Conservation (phyloP, 305 asterid genomes). For the Fraxinus greggii region DNA sequence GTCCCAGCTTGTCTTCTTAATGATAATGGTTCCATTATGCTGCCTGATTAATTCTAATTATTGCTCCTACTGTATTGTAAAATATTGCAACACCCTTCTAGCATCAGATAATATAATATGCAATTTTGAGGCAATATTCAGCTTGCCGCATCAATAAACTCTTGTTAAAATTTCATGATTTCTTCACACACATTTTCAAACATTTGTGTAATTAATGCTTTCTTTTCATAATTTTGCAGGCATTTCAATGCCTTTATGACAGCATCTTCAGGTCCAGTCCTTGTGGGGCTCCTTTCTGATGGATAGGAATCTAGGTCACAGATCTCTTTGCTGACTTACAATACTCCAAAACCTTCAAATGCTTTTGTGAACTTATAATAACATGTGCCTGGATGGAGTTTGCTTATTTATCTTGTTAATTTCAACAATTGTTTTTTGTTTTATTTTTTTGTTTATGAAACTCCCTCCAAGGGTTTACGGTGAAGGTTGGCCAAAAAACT, state of each 20-base stretch:
- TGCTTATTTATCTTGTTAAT: background rate
- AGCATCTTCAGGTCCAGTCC: background rate
- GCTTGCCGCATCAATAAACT: background rate
- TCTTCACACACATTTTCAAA: background rate
- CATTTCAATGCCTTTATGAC: conserved; percentile 47
- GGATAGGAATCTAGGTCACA: conserved; percentile 21
- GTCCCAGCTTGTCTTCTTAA: too few species aligned
- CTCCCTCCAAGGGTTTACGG: background rate
- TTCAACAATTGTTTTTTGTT: background rate
- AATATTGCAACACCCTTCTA: background rate
- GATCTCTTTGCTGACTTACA: background rate
- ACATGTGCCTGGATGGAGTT: background rate
- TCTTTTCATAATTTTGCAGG: conserved; percentile 28
- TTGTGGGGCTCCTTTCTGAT: background rate
- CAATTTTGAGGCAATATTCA: background rate
- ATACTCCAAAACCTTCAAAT: conserved; percentile 3
- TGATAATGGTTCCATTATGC: too few species aligned
- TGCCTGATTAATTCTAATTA: too few species aligned
- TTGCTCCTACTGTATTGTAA: too few species aligned
- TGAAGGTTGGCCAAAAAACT: background rate
- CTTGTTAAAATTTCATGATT: background rate
- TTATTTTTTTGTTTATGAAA: background rate
- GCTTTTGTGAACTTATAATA: background rate
- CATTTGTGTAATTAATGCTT: conserved; percentile 9
- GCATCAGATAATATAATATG: background rate